phyloP scores from a whole-genome alignment of 768 basidiomycete genomes.

The Rhodotorula graminis region DNA sequence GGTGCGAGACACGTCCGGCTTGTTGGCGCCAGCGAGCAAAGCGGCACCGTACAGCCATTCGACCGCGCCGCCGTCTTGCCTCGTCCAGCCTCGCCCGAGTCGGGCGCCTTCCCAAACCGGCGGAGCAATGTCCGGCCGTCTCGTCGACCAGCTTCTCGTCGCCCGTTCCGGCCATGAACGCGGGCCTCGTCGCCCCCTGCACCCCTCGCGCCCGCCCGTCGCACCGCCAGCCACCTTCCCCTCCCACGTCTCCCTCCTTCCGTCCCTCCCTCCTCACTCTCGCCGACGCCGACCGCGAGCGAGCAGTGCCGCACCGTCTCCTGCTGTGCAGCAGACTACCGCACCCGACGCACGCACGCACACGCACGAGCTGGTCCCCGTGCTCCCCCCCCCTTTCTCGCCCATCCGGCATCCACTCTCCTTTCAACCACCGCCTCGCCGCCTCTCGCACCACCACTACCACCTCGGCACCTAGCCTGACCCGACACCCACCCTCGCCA shows the following conservation, averaged over 20 bases:
- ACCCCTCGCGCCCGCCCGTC: too few species aligned
- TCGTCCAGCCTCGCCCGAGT: too few species aligned
- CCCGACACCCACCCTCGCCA: too few species aligned
- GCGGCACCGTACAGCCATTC: too few species aligned
- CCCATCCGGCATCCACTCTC: slow-evolving; percentile 4
- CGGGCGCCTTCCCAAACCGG: not conserved
- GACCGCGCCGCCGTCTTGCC: too few species aligned
- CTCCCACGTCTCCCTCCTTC: not conserved
- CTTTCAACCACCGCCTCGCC: not conserved
- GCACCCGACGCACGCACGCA: not conserved
- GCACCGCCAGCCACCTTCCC: not conserved
- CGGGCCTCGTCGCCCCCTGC: too few species aligned
- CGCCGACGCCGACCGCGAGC: not conserved
- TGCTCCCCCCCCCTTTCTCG: not conserved
- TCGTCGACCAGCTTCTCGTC: too few species aligned
- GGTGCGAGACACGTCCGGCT: too few species aligned
- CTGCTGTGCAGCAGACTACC: not conserved
- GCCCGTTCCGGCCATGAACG: too few species aligned
- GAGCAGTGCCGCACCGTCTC: not conserved
- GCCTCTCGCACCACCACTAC: not conserved
- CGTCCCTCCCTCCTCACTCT: not conserved
- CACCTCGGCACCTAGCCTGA: not conserved
- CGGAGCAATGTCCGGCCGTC: too few species aligned
- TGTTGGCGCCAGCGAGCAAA: too few species aligned
- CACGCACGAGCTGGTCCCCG: slow-evolving; percentile 8